A percentile compares a stretch with the other conserved stretches of the same genome.
Evolutionary conservation across 768 basidiomycete genomes (phyloP).

Genomic region (Leccinum truebloodii): DNA sequence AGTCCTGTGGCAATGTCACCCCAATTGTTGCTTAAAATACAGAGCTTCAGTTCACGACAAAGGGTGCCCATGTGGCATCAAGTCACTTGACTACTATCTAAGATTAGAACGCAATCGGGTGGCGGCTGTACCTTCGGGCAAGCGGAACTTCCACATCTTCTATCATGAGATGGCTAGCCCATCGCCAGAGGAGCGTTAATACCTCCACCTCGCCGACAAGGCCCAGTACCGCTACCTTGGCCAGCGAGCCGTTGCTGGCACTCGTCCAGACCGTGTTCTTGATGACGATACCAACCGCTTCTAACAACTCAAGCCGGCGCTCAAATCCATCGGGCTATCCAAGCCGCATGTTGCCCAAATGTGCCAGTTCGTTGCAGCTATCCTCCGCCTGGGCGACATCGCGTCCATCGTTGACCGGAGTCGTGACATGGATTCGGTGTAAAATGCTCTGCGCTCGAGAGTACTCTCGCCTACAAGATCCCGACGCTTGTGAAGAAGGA

Average conservation of each 20-base stretch:
- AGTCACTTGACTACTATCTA: constrained; percentile 96
- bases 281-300: constrained; percentile 88
- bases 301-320: constrained; percentile 90
- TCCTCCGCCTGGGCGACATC: constrained; percentile 94
- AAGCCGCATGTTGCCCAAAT: constrained; percentile 95
- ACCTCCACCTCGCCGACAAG: constrained; percentile 82
- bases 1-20: constrained; percentile 90
- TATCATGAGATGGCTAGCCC: constrained; percentile 96
- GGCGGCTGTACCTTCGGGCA: constrained; percentile 81
- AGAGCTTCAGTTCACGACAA: constrained; percentile 96
- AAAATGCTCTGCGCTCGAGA: constrained; percentile 67
- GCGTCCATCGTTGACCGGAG: constrained; percentile 84
- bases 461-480: constrained; percentile 81
- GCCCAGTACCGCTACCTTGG: constrained; percentile 86
- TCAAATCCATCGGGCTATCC: constrained; percentile 91
- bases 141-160: constrained; percentile 97
- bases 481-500: constrained; percentile 91
- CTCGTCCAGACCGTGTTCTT: constrained; percentile 47
- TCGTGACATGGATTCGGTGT: constrained; percentile 89
- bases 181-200: constrained; percentile 81
- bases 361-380: constrained; percentile 92
- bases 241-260: constrained; percentile 51
- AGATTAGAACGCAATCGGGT: constrained; percentile 75
- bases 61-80: constrained; percentile 84
- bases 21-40: constrained; percentile 97